phyloP scores from a whole-genome alignment of 2,329 filamentous ascomycete genomes.

The Aspergillus latus region DNA sequence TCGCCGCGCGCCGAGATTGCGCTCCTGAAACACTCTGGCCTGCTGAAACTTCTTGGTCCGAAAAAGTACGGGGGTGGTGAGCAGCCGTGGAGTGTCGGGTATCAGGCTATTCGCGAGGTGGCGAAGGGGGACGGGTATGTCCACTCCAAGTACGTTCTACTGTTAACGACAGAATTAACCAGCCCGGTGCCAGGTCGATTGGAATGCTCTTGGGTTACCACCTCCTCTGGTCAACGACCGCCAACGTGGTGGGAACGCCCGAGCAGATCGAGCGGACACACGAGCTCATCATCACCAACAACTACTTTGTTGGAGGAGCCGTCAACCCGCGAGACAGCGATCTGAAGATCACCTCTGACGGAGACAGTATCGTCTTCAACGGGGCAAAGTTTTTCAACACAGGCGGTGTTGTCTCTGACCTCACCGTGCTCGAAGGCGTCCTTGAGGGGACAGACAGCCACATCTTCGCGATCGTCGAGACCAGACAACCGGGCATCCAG shows the following conservation, averaged over 20 bases:
- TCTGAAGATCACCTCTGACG: conserved; percentile 56
- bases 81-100: conserved; percentile 56
- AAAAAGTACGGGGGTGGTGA: conserved; percentile 54
- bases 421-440: conserved; percentile 65
- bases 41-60: conserved; percentile 53
- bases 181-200: conserved; percentile 46
- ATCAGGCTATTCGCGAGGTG: conserved; percentile 61
- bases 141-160: no score
- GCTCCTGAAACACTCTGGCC: conserved; percentile 53
- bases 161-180: not conserved
- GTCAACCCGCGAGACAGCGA: conserved; percentile 67
- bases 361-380: conserved; percentile 58
- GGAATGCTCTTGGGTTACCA: conserved; percentile 68
- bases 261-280: conserved; percentile 60
- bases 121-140: conserved; percentile 62
- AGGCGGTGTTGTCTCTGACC: conserved; percentile 64
- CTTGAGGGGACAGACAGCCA: conserved; percentile 57
- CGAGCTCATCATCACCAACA: conserved; percentile 60
- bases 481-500: conserved; percentile 57
- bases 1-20: conserved; percentile 53
- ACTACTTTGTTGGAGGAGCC: conserved; percentile 66
- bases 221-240: conserved; percentile 62
- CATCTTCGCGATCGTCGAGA: conserved; percentile 63
- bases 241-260: conserved; percentile 59
- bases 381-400: conserved; percentile 68